phyloP scores from a whole-genome alignment of 1,139 yeast species.

The Sugiyamaella xylanicola region DNA sequence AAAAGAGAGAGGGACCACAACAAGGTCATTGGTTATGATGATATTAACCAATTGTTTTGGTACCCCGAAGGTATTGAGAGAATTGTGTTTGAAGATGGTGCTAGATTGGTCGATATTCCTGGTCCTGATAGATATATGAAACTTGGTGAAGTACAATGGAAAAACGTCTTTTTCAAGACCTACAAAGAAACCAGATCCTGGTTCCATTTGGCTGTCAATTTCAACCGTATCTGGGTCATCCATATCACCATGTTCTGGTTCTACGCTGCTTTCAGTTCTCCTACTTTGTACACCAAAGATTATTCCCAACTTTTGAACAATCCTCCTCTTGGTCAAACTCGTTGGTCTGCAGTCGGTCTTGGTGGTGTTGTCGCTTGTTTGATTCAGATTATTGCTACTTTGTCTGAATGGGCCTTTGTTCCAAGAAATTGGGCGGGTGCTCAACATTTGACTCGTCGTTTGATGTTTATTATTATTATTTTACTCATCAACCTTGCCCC shows the following conservation, averaged over 20 bases:
- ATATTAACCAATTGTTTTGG: conserved; percentile 98
- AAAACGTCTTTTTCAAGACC: conserved; percentile 90
- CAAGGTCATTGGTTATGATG: conserved; percentile 94
- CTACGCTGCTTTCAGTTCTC: conserved; percentile 91
- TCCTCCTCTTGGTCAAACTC: conserved; percentile 81
- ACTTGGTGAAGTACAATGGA: conserved; percentile 93
- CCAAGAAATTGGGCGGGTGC: conserved; percentile 99
- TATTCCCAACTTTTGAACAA: conserved; percentile 82
- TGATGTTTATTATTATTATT: conserved; percentile 69
- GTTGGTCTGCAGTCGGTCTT: conserved; percentile 90
- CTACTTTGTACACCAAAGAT: conserved; percentile 83
- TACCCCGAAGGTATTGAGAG: conserved; percentile 98
- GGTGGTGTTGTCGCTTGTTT: conserved; percentile 87
- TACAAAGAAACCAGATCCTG: conserved; percentile 96
- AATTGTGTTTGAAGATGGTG: conserved; percentile 86
- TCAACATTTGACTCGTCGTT: conserved; percentile 89
- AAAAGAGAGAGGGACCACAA: conserved; percentile 98
- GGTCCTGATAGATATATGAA: conserved; percentile 84
- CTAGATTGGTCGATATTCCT: conserved; percentile 88
- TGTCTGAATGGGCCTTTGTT: conserved; percentile 93
- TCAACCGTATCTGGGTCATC: conserved; percentile 96
- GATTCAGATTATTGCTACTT: conserved; percentile 83
- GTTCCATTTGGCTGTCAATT: conserved; percentile 94
- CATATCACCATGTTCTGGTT: conserved; percentile 92
- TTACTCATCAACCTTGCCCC: conserved; percentile 79